Conservation (phyloP, 225 moss, liverwort and hornwort species). For the Straminergon stramineum region DNA sequence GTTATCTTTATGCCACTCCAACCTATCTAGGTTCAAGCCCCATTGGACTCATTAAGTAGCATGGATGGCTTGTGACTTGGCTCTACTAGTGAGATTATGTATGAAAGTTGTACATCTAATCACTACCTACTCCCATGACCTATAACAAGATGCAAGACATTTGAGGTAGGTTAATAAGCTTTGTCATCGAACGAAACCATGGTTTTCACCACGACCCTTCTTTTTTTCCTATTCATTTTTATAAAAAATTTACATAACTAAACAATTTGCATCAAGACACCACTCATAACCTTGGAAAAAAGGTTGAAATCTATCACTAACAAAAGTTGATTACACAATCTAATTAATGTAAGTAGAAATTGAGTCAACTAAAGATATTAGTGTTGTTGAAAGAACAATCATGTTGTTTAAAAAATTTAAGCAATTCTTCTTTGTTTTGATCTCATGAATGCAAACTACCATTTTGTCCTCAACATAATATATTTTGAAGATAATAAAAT, state of each 20-base stretch:
- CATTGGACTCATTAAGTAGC: too few species aligned
- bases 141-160: background rate
- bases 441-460: rapidly evolving
- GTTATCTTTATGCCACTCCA: too few species aligned
- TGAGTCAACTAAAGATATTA: background rate
- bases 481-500: background rate
- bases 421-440: background rate
- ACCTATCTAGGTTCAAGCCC: rapidly evolving
- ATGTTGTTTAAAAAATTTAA: background rate
- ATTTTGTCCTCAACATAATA: background rate
- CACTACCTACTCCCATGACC: rapidly evolving
- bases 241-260: too few species aligned
- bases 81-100: too few species aligned
- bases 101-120: background rate
- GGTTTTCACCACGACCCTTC: rapidly evolving
- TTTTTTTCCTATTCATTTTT: background rate
- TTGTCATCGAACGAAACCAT: rapidly evolving
- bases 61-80: too few species aligned
- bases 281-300: background rate
- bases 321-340: background rate
- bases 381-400: background rate
- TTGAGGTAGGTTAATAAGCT: background rate
- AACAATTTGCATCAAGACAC: too few species aligned
- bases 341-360: background rate
- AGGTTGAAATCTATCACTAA: background rate